Percentiles rank a stretch among this genome's conserved stretches.
Conservation (phyloP, 2,329 filamentous ascomycete species). For the Fonsecaea nubica region DNA sequence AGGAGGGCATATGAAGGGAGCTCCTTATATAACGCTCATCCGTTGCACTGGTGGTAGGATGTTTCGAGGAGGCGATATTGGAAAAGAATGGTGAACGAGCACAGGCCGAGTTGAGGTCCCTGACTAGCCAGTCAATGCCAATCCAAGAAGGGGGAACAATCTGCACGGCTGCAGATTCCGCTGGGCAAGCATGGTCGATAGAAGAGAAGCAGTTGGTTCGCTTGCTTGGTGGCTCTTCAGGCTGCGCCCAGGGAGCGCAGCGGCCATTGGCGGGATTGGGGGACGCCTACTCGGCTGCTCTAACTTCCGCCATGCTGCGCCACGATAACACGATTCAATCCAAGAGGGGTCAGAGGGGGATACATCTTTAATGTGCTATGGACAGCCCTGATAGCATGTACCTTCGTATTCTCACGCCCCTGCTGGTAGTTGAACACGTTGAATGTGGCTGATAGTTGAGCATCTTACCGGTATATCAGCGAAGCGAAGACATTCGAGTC, state of each 20-base stretch:
- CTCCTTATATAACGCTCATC: conserved; percentile 3
- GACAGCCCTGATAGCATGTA: conserved; percentile 3
- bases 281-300: conserved; percentile 16
- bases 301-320: conserved; percentile 17
- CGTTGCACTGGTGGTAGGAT: not conserved
- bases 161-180: conserved; percentile 16
- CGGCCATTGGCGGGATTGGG: conserved; percentile 16
- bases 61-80: conserved; percentile 15
- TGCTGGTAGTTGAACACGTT: not conserved
- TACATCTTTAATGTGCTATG: conserved; percentile 2
- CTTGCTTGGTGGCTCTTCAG: conserved; percentile 10
- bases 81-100: conserved; percentile 3
- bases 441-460: conserved; percentile 19
- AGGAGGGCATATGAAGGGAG: not conserved
- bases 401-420: conserved; percentile 15
- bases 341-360: not conserved
- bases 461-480: conserved; percentile 19
- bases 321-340: conserved; percentile 20
- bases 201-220: conserved; percentile 18
- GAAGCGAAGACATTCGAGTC: conserved; percentile 11
- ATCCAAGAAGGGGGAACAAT: conserved; percentile 17
- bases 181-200: conserved; percentile 12
- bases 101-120: conserved; percentile 12
- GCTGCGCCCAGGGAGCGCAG: not conserved
- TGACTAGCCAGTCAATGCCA: conserved; percentile 19